Evolutionary conservation across 176 grass and related monocot species (phyloP).

Genomic region (Rhynchospora tenuis): DNA sequence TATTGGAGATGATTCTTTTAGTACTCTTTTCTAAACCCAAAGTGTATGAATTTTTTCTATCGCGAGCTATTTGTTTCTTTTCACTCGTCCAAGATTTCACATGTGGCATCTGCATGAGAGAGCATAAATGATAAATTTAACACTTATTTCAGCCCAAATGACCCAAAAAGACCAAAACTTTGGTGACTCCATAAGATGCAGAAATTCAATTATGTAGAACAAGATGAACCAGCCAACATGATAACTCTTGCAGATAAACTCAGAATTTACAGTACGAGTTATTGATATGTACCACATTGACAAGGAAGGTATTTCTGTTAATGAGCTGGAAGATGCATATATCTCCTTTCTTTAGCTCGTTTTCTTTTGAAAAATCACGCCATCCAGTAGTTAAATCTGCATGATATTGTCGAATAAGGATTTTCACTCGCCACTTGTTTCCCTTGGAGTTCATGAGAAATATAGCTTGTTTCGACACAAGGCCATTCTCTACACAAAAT

Average conservation of each 20-base stretch:
- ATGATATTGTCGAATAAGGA: background rate
- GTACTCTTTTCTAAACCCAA: too few species aligned
- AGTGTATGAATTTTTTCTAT: background rate
- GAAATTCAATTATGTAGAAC: background rate
- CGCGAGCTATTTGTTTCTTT: background rate
- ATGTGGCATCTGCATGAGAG: too few species aligned
- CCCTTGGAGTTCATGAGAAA: slow-evolving; percentile 7
- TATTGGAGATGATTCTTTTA: too few species aligned
- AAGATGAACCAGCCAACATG: background rate
- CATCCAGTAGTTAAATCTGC: background rate
- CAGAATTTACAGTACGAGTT: background rate
- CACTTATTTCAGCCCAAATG: background rate
- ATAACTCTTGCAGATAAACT: background rate
- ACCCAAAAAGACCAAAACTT: background rate
- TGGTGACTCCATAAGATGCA: background rate
- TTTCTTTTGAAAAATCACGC: background rate
- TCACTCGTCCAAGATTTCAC: background rate
- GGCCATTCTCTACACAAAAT: slow-evolving; percentile 10
- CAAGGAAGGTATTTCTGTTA: background rate
- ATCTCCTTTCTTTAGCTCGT: background rate
- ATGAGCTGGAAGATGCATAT: slow-evolving; percentile 11
- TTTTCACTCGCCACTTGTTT: background rate
- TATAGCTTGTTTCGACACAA: background rate
- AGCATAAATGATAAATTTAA: too few species aligned
- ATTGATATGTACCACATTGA: background rate